Evolutionary conservation across 345 rosid genomes (phyloP), one percentile per base, ranked within the genome.

Genomic region (Salix exigua): DNA sequence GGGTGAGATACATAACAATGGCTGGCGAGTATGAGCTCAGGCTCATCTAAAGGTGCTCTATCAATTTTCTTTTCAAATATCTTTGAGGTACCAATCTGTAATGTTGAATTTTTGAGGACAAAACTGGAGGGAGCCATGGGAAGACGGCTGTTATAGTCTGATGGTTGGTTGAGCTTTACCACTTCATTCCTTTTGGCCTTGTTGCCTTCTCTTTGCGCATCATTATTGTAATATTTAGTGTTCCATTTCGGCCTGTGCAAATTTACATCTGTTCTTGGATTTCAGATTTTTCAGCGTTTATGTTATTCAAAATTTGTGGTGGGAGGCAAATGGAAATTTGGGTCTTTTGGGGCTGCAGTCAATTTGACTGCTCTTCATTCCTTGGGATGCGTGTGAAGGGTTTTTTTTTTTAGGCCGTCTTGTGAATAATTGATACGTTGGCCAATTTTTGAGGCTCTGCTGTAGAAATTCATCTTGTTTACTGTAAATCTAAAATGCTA

Each of bases 1-100:
- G 99, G 99, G 98, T 93, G 76, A 89, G 99, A 80, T 96, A 93
- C 87, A 96, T 96, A 81, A 93, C 99, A 42, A 96, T 90, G 98
- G 99, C 97, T 73, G 99, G 98, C 46, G 99, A 96, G 82, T 96
- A 96, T 70, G 98, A 96, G 79, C 88, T 93, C 58, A 83, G 99
- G 79, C 96, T 95, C 78, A 83, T 90, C 79, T 90, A 83, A 87
- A 38, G 21, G 19, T 21, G 64, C 66, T 38, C 30, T 13, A 21
- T 65, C 31, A 77, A n/a, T 13, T 14, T 14, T 53, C 66, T 7
- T 50, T 63, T 68, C 53, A 51, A 4, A 68, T n/a, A n/a, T 58
- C 63, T 38, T 42, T 25, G 28, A 66, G 40, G 31, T 11, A 12
- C 71, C 71, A 42, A 35, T 62, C 19, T 60, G 40, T 28, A 68